Conservation (phyloP, 768 basidiomycete species). For the Leccinum barrowsii region DNA sequence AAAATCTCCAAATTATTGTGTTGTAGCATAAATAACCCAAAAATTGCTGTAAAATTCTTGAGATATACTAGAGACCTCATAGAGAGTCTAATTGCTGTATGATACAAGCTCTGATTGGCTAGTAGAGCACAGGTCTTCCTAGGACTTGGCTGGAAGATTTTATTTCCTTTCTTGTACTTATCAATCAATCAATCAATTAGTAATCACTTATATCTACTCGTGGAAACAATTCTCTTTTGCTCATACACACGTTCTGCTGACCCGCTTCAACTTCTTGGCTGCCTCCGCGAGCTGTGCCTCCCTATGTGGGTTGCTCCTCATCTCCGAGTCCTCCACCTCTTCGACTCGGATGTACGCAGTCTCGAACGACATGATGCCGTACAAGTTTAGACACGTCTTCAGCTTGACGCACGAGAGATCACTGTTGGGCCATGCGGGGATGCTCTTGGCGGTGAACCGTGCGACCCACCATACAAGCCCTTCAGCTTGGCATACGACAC, state of each 20-base stretch:
- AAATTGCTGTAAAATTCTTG: too few species aligned
- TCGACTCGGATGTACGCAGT: constrained; percentile 64
- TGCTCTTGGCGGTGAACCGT: constrained; percentile 75
- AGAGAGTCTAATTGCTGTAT: too few species aligned
- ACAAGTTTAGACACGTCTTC: constrained; percentile 81
- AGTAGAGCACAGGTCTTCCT: background rate
- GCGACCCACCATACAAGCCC: constrained; percentile 73
- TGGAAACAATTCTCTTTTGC: too few species aligned
- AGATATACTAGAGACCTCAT: too few species aligned
- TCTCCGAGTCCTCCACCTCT: constrained; percentile 61
- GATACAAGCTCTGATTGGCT: background rate
- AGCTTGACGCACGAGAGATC: constrained; percentile 84
- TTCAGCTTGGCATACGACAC: constrained; percentile 75
- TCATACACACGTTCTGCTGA: constrained; percentile 30
- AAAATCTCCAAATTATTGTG: too few species aligned
- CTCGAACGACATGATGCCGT: constrained; percentile 83
- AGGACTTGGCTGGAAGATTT: background rate
- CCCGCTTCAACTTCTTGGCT: constrained; percentile 76
- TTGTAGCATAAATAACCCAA: too few species aligned
- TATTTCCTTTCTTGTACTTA: background rate
- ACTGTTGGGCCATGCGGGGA: constrained; percentile 64
- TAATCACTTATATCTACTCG: background rate
- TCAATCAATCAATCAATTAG: background rate
- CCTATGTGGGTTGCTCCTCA: constrained; percentile 62
- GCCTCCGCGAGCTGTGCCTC: constrained; percentile 37